Percentiles rank a stretch among this genome's conserved stretches.
phyloP scores from a whole-genome alignment of 805 yeast genomes.

The Candida rishiriensis region DNA sequence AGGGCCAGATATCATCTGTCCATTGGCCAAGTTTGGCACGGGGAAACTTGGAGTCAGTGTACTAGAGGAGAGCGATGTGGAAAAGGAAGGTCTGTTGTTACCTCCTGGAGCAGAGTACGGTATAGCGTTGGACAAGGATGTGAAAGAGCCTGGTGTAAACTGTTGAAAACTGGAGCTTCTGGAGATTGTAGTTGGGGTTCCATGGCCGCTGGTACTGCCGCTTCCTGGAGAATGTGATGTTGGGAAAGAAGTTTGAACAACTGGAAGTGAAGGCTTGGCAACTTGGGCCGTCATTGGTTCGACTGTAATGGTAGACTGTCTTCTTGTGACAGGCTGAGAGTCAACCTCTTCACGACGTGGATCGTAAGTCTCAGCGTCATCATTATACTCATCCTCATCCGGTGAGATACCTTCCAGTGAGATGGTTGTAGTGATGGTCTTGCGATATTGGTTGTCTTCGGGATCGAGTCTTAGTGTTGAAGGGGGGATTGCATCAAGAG shows the following conservation, averaged over 20 bases:
- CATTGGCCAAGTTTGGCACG: conserved; percentile 50
- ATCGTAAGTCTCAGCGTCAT: conserved; percentile 7
- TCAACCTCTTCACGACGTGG: conserved; percentile 2
- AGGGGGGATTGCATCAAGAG: conserved; percentile 4
- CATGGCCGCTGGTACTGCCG: conserved; percentile 1
- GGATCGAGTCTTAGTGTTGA: conserved; percentile 17
- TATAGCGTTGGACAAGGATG: conserved; percentile 53
- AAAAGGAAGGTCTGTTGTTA: conserved; percentile 21
- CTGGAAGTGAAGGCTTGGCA: neutral
- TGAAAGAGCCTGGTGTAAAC: conserved; percentile 23
- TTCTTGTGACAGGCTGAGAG: neutral
- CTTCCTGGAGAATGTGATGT: too few species aligned
- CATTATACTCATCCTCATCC: conserved; percentile 17
- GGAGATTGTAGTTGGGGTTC: conserved; percentile 10
- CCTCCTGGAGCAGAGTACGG: conserved; percentile 76
- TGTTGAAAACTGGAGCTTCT: conserved; percentile 12
- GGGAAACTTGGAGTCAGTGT: conserved; percentile 18
- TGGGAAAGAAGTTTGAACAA: too few species aligned
- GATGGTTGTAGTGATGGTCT: conserved; percentile 30
- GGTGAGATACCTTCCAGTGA: conserved; percentile 32
- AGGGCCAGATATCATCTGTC: conserved; percentile 55
- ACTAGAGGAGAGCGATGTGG: conserved; percentile 20
- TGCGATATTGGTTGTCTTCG: conserved; percentile 18
- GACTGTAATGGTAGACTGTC: neutral
- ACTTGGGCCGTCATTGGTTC: neutral